A percentile compares a stretch with the other conserved stretches of the same genome.
phyloP scores from a whole-genome alignment of 768 basidiomycete genomes.

The Leucosporidium scottii region DNA sequence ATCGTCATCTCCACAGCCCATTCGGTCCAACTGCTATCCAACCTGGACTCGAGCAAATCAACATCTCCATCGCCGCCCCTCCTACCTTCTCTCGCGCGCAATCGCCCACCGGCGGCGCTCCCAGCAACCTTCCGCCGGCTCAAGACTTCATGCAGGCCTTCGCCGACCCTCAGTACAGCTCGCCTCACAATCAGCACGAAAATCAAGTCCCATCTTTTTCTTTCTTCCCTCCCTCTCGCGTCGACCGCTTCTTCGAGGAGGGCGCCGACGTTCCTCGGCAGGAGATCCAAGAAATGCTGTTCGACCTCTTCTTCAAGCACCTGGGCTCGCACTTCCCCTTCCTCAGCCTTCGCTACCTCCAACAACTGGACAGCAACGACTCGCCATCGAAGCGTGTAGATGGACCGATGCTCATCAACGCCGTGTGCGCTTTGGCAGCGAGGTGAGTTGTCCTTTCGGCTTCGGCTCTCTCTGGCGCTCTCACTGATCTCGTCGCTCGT shows the following conservation, averaged over 20 bases:
- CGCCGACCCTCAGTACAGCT: background rate
- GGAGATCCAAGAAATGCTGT: conserved; percentile 30
- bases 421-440: conserved; percentile 34
- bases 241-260: conserved; percentile 7
- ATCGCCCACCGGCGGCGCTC: background rate
- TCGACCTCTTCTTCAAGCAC: conserved; percentile 33
- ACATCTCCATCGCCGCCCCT: conserved; percentile 1
- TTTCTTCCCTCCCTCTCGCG: background rate
- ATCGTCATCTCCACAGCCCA: background rate
- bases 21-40: conserved; percentile 7
- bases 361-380: conserved; percentile 17
- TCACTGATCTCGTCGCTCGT: too few species aligned
- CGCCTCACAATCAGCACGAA: background rate
- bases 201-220: conserved; percentile 1
- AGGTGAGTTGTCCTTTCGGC: conserved; percentile 21
- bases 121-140: background rate
- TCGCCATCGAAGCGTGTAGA: conserved; percentile 12
- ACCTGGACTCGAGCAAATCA: conserved; percentile 5
- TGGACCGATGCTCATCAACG: conserved; percentile 29
- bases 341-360: conserved; percentile 17
- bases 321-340: conserved; percentile 37
- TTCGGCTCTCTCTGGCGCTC: too few species aligned
- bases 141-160: background rate
- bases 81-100: conserved; percentile 8
- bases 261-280: conserved; percentile 19